These are phyloP conservation scores for Barnettozyma vustinii DNA, from an alignment of 805 yeast genomes.

Conservation along the genomic window DNA sequence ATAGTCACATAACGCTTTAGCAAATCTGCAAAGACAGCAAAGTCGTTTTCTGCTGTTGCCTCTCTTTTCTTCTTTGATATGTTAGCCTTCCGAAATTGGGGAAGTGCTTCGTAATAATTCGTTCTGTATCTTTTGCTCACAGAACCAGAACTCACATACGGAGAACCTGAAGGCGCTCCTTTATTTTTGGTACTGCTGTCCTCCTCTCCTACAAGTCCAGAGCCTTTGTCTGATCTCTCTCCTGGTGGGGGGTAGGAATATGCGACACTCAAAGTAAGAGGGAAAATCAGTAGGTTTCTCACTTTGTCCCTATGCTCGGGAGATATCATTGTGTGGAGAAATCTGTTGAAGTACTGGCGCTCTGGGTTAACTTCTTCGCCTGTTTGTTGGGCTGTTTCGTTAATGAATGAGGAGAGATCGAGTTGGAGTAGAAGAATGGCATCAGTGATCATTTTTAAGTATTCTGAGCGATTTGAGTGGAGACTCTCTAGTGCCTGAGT, in stretches of 20 bases:
- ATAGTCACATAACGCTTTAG: not conserved
- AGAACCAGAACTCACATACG: not conserved
- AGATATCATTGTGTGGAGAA: not conserved
- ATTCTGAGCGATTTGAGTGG: not conserved
- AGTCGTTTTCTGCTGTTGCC: not conserved
- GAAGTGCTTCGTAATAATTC: not conserved
- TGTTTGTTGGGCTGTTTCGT: not conserved
- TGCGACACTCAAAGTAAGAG: not conserved
- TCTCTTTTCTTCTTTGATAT: not conserved
- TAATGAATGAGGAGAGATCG: not conserved
- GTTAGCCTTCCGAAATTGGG: not conserved
- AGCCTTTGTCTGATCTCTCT: too few species aligned
- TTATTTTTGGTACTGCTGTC: not conserved
- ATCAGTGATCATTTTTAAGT: not conserved
- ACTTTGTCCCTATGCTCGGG: not conserved
- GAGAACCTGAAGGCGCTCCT: not conserved
- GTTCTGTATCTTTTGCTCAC: not conserved
- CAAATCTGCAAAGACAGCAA: not conserved
- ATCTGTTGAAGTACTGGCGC: not conserved
- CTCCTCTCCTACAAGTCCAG: too few species aligned
- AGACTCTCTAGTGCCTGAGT: not conserved
- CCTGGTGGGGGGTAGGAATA: not conserved
- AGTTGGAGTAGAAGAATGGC: not conserved
- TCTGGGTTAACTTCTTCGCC: not conserved
- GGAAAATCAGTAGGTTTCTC: not conserved